A percentile compares a stretch with the other conserved stretches of the same genome.
Conservation (phyloP, 2,329 filamentous ascomycete species). For the Fusarium sp. region DNA sequence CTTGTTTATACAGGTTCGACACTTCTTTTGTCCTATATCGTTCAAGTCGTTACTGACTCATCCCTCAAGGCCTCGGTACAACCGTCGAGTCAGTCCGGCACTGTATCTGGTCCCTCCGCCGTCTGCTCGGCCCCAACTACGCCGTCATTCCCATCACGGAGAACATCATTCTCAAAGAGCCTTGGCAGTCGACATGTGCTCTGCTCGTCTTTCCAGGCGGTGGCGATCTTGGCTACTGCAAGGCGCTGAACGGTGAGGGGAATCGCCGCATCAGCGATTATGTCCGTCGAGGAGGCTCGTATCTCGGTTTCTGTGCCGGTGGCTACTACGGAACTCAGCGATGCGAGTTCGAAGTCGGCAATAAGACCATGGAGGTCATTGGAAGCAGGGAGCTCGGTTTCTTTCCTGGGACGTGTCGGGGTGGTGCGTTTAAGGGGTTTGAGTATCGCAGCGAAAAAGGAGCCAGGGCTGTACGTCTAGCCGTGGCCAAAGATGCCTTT, state of each 20-base stretch:
- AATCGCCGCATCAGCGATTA: conserved; percentile 87
- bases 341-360: conserved; percentile 93
- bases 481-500: conserved; percentile 71
- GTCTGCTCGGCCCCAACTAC: conserved; percentile 88
- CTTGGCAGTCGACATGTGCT: conserved; percentile 88
- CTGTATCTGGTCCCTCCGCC: conserved; percentile 85
- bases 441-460: conserved; percentile 89
- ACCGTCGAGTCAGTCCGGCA: conserved; percentile 91
- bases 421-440: conserved; percentile 89
- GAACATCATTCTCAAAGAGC: conserved; percentile 84
- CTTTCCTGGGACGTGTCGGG: conserved; percentile 87
- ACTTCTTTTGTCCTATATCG: neutral
- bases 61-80: conserved; percentile 76
- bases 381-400: conserved; percentile 87
- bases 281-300: conserved; percentile 84
- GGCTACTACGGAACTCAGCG: conserved; percentile 85
- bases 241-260: conserved; percentile 85
- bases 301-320: conserved; percentile 92
- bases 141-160: conserved; percentile 89
- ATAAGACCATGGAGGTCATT: conserved; percentile 80
- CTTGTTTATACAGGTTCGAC: conserved; percentile 86
- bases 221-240: conserved; percentile 92
- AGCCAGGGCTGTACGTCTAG: conserved; percentile 76
- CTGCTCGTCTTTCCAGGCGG: conserved; percentile 93
- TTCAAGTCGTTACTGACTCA: conserved; percentile 12